Conservation (phyloP, 306 rosid species). For the Lathyrus tuberosus region DNA sequence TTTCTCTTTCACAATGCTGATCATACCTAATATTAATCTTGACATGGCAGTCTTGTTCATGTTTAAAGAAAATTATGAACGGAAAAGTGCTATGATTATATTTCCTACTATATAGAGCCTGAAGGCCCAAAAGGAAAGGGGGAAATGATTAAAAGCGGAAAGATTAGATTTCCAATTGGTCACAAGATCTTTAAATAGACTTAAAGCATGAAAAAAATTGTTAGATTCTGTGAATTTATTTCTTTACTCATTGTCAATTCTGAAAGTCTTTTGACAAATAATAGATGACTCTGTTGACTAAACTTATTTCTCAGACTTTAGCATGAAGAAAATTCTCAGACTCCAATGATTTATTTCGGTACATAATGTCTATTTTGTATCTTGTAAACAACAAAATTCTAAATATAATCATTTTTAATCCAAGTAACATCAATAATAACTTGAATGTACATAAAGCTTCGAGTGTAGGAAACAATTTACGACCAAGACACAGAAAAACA, state of each 20-base stretch:
- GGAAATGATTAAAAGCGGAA: neutral
- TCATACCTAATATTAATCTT: conserved; percentile 21
- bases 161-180: conserved; percentile 4
- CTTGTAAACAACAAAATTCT: conserved; percentile 22
- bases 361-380: conserved; percentile 1
- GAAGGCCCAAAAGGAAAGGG: conserved; percentile 2
- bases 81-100: conserved; percentile 14
- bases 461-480: conserved; percentile 16
- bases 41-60: conserved; percentile 6
- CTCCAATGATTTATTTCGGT: neutral
- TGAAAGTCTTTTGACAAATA: conserved; percentile 5
- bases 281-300: conserved; percentile 2
- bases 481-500: conserved; percentile 14
- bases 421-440: neutral
- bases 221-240: neutral
- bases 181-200: neutral
- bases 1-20: conserved; percentile 19
- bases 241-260: neutral
- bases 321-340: neutral
- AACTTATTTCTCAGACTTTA: conserved; percentile 1
- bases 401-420: conserved; percentile 3
- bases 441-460: conserved; percentile 13
- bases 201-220: neutral
- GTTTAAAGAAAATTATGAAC: conserved; percentile 17
- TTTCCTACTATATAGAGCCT: conserved; percentile 7